Evolutionary conservation across 2,329 filamentous ascomycete species (phyloP), one percentile per base, ranked within the genome.

Genomic region (Cyanodermella asteris): DNA sequence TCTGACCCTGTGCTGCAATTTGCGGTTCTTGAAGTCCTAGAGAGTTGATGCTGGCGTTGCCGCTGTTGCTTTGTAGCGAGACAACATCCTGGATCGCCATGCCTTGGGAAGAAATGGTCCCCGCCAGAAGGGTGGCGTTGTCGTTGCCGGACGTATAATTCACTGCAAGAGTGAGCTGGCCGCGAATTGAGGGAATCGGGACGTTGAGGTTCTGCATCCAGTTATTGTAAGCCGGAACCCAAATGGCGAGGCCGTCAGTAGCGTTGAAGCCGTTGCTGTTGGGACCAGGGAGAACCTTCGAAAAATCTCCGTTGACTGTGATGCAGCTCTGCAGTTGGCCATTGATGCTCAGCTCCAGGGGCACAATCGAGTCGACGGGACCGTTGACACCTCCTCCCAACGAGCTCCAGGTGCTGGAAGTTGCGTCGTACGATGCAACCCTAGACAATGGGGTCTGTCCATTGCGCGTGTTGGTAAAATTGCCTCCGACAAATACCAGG

Each of bases 311-410:
- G 24, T 71, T 84, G 30, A 97, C 56, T 2, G 73, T 69, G 33
- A 94, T 61, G 13, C 74, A 77, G 8, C 64, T 62, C 43, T 91
- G 78, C 1, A 69, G 62, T 11, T 58, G 57, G 18, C 64, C 60
- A 12, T 53, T 52, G 16, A 90, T 50, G 44, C 93, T 94, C 42
- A 94, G 55, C 9, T 62, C 60, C 38, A 94, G 59, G 1, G 76
- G 65, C 11, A 90, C 73, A 28, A 93, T 67, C 25, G 64, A 61
- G 25, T 59, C 54, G 10, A 94, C 82, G 5, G 57, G 56, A 12
- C 82, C 87, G 40, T 91, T 67, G 16, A 97, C 72, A 30, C 87
- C 87, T 17, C 72, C 74, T 20, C 87, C 87, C 5, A 97, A 59
- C 2, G 84, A 49, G 23, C 53, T 56, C 87, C 84, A 97, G 15